Evolutionary conservation across 139 green algal genomes (phyloP).

Genomic region (Chlamydomonas schloesseri): DNA sequence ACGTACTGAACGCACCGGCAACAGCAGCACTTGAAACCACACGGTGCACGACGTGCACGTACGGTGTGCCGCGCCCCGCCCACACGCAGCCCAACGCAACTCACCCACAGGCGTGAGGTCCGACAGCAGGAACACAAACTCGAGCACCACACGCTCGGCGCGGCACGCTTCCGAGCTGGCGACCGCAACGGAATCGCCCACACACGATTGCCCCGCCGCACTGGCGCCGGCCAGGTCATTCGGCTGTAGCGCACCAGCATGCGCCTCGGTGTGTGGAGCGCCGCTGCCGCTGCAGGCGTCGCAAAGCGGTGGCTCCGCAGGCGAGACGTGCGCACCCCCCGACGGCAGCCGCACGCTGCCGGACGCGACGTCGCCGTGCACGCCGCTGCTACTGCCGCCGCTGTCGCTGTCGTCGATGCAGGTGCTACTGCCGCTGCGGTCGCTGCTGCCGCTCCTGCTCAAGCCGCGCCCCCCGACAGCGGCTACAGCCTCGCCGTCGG

Average conservation of each 20-base stretch:
- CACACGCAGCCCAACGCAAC: neutral
- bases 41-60: neutral
- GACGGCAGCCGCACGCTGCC: too few relatives aligned
- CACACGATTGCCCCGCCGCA: too few relatives aligned
- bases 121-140: conserved; percentile 15
- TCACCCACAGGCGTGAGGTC: conserved; percentile 29
- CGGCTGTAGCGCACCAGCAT: too few relatives aligned
- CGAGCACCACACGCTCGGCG: neutral
- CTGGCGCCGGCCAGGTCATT: neutral
- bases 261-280: too few relatives aligned
- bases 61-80: too few relatives aligned
- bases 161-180: neutral
- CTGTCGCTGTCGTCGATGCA: neutral
- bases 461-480: too few relatives aligned
- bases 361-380: neutral
- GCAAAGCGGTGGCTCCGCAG: too few relatives aligned
- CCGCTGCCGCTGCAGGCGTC: neutral
- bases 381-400: neutral
- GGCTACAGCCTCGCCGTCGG: too few relatives aligned
- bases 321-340: neutral
- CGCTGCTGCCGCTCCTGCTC: neutral
- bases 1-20: too few relatives aligned
- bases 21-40: neutral
- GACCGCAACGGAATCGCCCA: too few relatives aligned
- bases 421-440: neutral